Conservation (phyloP, 495 filamentous ascomycete species). For the Hypoxylon fuscum region DNA sequence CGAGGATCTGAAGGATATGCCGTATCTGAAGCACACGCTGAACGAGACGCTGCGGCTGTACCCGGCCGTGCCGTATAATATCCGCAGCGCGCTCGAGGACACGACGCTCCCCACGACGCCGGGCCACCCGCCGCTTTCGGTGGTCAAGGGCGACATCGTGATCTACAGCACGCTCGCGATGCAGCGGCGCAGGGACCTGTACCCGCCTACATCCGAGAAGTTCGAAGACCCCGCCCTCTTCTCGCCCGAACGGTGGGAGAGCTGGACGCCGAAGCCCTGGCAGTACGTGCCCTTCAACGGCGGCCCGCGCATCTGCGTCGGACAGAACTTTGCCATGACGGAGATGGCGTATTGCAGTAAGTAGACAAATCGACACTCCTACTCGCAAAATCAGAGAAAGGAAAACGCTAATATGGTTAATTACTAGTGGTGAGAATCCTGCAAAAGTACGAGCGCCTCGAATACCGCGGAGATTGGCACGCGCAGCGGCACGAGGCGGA, state of each 20-base stretch:
- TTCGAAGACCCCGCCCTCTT: slow-evolving; percentile 61
- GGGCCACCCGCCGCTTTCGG: slow-evolving; percentile 49
- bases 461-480: slow-evolving; percentile 55
- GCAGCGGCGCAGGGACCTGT: slow-evolving; percentile 63
- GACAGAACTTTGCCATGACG: slow-evolving; percentile 65
- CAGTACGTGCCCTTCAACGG: slow-evolving; percentile 68
- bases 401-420: neutral
- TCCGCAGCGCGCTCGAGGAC: slow-evolving; percentile 54
- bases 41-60: slow-evolving; percentile 61
- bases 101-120: slow-evolving; percentile 53
- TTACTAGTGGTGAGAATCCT: slow-evolving; percentile 62
- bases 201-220: slow-evolving; percentile 47
- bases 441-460: slow-evolving; percentile 67
- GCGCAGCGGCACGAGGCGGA: slow-evolving; percentile 51
- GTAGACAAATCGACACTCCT: slow-evolving; percentile 37
- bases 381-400: neutral
- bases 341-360: slow-evolving; percentile 58
- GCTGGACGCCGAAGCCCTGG: slow-evolving; percentile 66
- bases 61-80: slow-evolving; percentile 61
- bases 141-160: slow-evolving; percentile 50
- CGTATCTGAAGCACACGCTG: slow-evolving; percentile 52
- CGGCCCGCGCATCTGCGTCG: slow-evolving; percentile 63
- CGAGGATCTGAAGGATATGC: slow-evolving; percentile 50
- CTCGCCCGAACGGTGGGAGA: slow-evolving; percentile 65
- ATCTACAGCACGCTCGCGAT: slow-evolving; percentile 57